These are phyloP conservation scores for Calocybe gambosa DNA, from an alignment of 1,284 basidiomycete species.

Conservation along the genomic window DNA sequence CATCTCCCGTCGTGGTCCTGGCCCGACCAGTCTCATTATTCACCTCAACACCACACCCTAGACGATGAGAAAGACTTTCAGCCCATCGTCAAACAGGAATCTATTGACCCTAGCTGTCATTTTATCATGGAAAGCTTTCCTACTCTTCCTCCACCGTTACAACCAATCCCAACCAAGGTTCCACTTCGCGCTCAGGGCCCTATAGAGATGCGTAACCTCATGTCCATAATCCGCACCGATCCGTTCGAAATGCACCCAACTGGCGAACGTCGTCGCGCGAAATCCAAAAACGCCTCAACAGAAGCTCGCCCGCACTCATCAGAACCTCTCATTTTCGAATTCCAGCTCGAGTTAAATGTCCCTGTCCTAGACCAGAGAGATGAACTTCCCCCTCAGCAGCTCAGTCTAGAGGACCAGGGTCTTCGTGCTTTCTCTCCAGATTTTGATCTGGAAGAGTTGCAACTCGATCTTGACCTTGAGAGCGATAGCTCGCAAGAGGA, in stretches of 20 bases:
- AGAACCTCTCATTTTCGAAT: slow-evolving; percentile 56
- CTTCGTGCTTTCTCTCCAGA: slow-evolving; percentile 28
- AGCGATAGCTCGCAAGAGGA: neutral
- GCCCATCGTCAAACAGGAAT: slow-evolving; percentile 29
- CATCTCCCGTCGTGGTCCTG: slow-evolving; percentile 11
- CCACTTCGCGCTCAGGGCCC: slow-evolving; percentile 67
- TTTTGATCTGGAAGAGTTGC: slow-evolving; percentile 22
- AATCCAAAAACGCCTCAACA: slow-evolving; percentile 31
- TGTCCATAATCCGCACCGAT: slow-evolving; percentile 70
- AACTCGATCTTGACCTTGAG: neutral
- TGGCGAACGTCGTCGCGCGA: slow-evolving; percentile 32
- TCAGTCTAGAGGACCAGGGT: slow-evolving; percentile 3
- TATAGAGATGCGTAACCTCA: slow-evolving; percentile 62
- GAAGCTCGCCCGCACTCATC: slow-evolving; percentile 46
- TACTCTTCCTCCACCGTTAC: slow-evolving; percentile 15
- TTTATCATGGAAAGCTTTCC: slow-evolving; percentile 36
- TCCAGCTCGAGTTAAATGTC: slow-evolving; percentile 41
- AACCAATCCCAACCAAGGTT: slow-evolving; percentile 55
- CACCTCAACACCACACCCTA: slow-evolving; percentile 2
- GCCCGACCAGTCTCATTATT: slow-evolving; percentile 4
- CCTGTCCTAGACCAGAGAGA: slow-evolving; percentile 10
- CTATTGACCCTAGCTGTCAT: slow-evolving; percentile 26
- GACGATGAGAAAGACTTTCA: slow-evolving; percentile 2
- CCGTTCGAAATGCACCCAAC: slow-evolving; percentile 62
- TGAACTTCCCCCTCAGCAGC: neutral